These are phyloP conservation scores for Kondoa subrosea DNA, from an alignment of 768 basidiomycete genomes.

Conservation along the genomic window DNA sequence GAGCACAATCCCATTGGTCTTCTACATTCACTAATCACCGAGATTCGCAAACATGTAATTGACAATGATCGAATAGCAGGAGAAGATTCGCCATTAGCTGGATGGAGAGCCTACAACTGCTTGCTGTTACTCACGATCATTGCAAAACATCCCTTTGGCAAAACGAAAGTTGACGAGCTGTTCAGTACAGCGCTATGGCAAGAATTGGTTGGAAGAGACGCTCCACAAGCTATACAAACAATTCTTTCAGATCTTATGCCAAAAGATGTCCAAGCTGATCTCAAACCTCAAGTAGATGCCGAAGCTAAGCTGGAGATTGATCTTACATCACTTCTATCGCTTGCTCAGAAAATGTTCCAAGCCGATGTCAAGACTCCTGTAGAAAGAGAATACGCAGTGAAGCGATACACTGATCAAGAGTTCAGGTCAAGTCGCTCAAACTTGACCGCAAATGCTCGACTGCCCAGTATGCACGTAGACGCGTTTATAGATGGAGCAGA, in stretches of 20 bases:
- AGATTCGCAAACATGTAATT: too few species aligned
- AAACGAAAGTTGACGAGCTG: too few species aligned
- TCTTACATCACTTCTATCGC: neutral
- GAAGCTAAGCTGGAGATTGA: neutral
- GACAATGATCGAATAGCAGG: too few species aligned
- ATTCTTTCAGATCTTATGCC: neutral
- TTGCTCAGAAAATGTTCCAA: neutral
- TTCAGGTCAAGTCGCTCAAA: neutral
- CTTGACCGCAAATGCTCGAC: neutral
- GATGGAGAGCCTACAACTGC: too few species aligned
- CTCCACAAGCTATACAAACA: too few species aligned
- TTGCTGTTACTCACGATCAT: too few species aligned
- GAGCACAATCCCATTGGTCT: too few species aligned
- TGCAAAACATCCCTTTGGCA: too few species aligned
- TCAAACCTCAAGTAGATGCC: neutral
- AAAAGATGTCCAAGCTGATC: neutral
- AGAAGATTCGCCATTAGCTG: too few species aligned
- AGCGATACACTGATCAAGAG: neutral
- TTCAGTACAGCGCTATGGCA: too few species aligned
- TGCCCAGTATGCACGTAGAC: neutral
- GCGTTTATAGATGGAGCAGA: neutral
- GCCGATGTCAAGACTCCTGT: neutral
- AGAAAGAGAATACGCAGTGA: neutral
- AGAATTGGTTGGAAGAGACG: too few species aligned
- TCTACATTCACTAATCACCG: too few species aligned